Percentiles rank a stretch among this genome's conserved stretches.
Evolutionary conservation across 345 rosid species (phyloP).

Genomic region (Raphanus raphanistrum): DNA sequence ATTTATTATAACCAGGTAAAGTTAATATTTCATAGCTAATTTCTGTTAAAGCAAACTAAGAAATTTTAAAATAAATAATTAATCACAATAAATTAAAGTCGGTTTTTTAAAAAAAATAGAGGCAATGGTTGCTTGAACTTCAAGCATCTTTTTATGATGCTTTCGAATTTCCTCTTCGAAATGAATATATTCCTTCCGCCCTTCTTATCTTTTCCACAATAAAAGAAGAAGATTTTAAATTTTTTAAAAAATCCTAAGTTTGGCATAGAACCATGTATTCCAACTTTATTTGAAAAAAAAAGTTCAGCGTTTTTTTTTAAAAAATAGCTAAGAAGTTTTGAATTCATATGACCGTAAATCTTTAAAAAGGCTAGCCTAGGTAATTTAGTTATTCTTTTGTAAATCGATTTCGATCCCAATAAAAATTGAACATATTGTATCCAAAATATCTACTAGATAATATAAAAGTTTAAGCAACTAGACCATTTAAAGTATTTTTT

Average conservation of each 20-base stretch:
- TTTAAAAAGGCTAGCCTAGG: neutral
- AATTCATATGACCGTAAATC: neutral
- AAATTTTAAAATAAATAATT: slow-evolving; percentile 20
- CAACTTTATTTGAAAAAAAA: neutral
- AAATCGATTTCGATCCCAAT: neutral
- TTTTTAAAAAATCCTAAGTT: slow-evolving; percentile 22
- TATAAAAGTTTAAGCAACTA: neutral
- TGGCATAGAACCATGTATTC: neutral
- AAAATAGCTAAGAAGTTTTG: neutral
- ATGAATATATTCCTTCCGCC: slow-evolving; percentile 74
- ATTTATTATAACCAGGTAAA: slow-evolving; percentile 36
- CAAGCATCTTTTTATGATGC: slow-evolving; percentile 79
- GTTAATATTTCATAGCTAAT: slow-evolving; percentile 57
- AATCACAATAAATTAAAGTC: slow-evolving; percentile 43
- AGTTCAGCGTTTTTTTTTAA: neutral
- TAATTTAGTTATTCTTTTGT: neutral
- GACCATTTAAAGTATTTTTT: neutral
- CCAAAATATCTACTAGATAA: neutral
- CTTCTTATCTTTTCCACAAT: slow-evolving; percentile 34
- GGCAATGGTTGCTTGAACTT: slow-evolving; percentile 78
- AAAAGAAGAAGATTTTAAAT: neutral
- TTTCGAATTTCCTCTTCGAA: slow-evolving; percentile 56
- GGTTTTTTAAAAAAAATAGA: slow-evolving; percentile 45
- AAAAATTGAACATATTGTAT: neutral
- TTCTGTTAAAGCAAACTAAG: slow-evolving; percentile 36